Percentiles rank a stretch among this genome's conserved stretches.
Evolutionary conservation across 2,329 filamentous ascomycete species (phyloP).

Genomic region (Cordyceps farinosa): DNA sequence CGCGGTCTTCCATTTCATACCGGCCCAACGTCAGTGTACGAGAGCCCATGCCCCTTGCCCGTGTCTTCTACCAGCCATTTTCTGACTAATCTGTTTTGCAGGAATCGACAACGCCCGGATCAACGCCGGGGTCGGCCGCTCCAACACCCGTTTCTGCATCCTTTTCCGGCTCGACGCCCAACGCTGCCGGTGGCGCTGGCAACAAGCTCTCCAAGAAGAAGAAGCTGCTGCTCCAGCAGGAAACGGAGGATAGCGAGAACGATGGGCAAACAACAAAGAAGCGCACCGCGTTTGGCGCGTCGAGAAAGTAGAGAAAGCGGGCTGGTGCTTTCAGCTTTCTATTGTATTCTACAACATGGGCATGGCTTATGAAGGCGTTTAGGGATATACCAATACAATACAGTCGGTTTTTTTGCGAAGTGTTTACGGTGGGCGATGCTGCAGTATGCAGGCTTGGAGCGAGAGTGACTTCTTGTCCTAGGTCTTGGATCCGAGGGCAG

Average conservation of each 20-base stretch:
- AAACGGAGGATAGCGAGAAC: conserved; percentile 55
- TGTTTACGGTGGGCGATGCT: neutral
- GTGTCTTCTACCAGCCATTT: neutral
- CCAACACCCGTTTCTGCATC: conserved; percentile 54
- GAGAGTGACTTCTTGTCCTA: neutral
- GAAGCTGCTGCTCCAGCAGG: conserved; percentile 27
- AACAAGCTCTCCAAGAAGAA: conserved; percentile 55
- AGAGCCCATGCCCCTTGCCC: neutral
- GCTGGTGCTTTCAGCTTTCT: neutral
- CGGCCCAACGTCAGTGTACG: conserved; percentile 41
- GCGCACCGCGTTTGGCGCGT: conserved; percentile 55
- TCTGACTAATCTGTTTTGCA: conserved; percentile 24
- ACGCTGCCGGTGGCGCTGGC: conserved; percentile 38
- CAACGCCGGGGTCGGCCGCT: conserved; percentile 46
- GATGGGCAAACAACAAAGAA: conserved; percentile 53
- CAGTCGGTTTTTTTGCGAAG: neutral
- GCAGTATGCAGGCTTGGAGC: neutral
- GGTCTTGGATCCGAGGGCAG: too few species aligned
- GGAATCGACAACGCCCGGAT: conserved; percentile 43
- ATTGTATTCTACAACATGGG: neutral
- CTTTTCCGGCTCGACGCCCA: conserved; percentile 48
- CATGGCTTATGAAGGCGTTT: conserved; percentile 13
- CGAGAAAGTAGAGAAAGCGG: conserved; percentile 40
- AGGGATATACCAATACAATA: conserved; percentile 6
- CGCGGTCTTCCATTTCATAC: conserved; percentile 61